These are phyloP conservation scores for Fusarium tanahbumbuense DNA, from an alignment of 2,329 filamentous ascomycete species.

Conservation along the genomic window DNA sequence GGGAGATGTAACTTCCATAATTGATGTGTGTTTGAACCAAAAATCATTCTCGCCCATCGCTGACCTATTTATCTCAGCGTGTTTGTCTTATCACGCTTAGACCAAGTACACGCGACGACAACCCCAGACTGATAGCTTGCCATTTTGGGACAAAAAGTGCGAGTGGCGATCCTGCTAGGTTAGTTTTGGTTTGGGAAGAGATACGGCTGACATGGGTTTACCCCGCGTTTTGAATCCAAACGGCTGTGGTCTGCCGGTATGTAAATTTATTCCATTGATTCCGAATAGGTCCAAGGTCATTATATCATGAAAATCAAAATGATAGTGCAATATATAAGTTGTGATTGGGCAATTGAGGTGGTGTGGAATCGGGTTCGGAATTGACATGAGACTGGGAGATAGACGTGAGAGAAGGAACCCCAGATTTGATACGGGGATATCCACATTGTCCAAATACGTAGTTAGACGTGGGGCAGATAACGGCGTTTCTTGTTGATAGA, in stretches of 20 bases:
- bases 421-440: not conserved
- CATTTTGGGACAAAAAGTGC: slow-evolving; percentile 19
- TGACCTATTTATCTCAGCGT: not conserved
- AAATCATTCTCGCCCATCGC: not conserved
- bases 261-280: not conserved
- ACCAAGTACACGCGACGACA: not conserved
- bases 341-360: too few species aligned
- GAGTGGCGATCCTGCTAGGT: not conserved
- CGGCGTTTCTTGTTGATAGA: not conserved
- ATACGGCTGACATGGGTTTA: not conserved
- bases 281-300: too few species aligned
- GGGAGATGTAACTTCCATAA: not conserved
- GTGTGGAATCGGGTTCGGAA: too few species aligned
- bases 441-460: not conserved
- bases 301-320: too few species aligned
- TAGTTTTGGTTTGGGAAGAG: not conserved
- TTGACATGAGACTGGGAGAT: too few species aligned
- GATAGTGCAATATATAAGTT: too few species aligned
- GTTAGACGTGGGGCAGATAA: not conserved
- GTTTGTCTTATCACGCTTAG: not conserved
- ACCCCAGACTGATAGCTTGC: not conserved
- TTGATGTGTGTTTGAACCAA: not conserved
- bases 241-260: not conserved
- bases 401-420: not conserved
- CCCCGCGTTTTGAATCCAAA: not conserved